Evolutionary conservation across 2,329 filamentous ascomycete genomes (phyloP).

Genomic region (Stemphylium beticola): DNA sequence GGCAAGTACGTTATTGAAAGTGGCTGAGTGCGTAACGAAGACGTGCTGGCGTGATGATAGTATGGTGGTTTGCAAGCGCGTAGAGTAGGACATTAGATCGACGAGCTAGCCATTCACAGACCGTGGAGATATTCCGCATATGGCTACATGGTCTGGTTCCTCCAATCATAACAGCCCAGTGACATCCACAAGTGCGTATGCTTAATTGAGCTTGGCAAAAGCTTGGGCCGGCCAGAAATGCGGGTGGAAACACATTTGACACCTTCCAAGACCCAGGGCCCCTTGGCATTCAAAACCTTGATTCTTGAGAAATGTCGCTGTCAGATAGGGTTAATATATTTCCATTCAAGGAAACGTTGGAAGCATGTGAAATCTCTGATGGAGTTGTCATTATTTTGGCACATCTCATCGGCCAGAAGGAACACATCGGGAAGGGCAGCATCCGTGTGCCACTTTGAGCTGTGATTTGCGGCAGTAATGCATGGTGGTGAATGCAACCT

Average conservation of each 20-base stretch:
- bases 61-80: not conserved
- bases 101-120: not conserved
- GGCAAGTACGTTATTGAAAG: not conserved
- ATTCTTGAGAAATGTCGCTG: not conserved
- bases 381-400: too few relatives aligned
- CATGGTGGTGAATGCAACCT: too few relatives aligned
- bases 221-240: not conserved
- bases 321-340: too few relatives aligned
- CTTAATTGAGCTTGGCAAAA: not conserved
- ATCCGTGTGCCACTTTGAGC: too few relatives aligned
- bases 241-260: not conserved
- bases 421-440: too few relatives aligned
- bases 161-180: not conserved
- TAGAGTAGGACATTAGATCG: not conserved
- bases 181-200: not conserved
- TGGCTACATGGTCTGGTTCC: not conserved
- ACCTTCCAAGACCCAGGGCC: not conserved
- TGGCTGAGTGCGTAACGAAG: not conserved
- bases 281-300: not conserved
- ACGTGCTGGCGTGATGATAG: not conserved
- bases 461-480: too few relatives aligned
- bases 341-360: too few relatives aligned
- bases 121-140: not conserved
- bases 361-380: too few relatives aligned
- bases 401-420: too few relatives aligned